Conservation (phyloP, 441 rosid genomes). For the Rhodomyrtus psidioides region DNA sequence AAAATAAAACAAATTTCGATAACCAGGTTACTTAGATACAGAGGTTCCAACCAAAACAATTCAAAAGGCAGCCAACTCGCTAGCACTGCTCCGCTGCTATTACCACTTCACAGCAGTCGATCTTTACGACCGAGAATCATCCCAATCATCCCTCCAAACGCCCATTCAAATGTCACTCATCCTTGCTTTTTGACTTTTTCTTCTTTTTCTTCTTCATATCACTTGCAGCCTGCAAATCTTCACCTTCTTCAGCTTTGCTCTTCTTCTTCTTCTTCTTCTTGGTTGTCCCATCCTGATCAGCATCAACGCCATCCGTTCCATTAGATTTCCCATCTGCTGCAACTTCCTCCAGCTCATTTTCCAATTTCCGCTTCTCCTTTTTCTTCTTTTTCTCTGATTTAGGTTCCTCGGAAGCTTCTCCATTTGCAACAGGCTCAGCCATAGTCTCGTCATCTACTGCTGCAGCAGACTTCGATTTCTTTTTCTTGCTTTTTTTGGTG, state of each 20-base stretch:
- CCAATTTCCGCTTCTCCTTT: constrained; percentile 42
- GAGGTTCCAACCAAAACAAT: not conserved
- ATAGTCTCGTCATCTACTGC: constrained; percentile 33
- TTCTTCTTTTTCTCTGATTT: constrained; percentile 53
- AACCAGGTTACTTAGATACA: not conserved
- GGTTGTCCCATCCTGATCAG: constrained; percentile 10
- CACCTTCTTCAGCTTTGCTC: constrained; percentile 26
- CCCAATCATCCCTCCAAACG: not conserved
- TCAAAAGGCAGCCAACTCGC: not conserved
- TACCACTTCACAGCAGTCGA: not conserved
- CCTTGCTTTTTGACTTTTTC: constrained; percentile 29
- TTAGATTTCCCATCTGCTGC: constrained; percentile 7
- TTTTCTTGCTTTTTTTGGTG: constrained; percentile 75
- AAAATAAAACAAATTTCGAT: not conserved
- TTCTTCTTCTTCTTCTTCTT: constrained; percentile 55
- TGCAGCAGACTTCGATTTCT: constrained; percentile 41
- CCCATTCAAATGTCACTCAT: not conserved
- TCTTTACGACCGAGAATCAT: not conserved
- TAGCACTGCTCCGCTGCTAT: not conserved
- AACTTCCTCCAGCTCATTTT: constrained; percentile 10
- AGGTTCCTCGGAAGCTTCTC: constrained; percentile 29
- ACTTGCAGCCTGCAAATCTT: constrained; percentile 13
- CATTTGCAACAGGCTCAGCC: constrained; percentile 26
- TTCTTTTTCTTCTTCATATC: constrained; percentile 42
- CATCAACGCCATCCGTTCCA: constrained; percentile 16